phyloP scores from a whole-genome alignment of 2,329 filamentous ascomycete species.

The Paecilomyces dactylethromorphus region DNA sequence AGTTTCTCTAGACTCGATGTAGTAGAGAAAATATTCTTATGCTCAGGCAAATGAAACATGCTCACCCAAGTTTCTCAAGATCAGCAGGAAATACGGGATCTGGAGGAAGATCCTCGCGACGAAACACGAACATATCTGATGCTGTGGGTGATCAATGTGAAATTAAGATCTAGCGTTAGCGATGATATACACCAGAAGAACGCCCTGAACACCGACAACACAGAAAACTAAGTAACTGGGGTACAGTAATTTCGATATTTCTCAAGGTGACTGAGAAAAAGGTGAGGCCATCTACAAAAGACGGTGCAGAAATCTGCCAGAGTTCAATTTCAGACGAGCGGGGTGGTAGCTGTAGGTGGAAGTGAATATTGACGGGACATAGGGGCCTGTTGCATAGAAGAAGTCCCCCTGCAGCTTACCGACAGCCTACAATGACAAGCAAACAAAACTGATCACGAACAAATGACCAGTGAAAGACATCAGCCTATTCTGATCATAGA shows the following conservation, averaged over 20 bases:
- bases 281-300: neutral
- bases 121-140: constrained; percentile 66
- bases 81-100: constrained; percentile 62
- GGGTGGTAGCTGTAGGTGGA: neutral
- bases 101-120: constrained; percentile 60
- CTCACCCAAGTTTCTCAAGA: constrained; percentile 67
- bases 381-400: neutral
- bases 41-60: constrained; percentile 11
- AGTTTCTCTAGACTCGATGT: neutral
- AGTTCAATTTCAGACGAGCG: neutral
- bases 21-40: neutral
- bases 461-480: too few relatives aligned
- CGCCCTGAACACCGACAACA: too few relatives aligned
- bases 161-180: neutral
- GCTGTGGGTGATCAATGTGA: neutral
- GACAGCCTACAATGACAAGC: neutral
- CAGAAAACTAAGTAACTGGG: too few relatives aligned
- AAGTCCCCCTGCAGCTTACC: neutral
- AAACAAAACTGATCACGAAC: too few relatives aligned
- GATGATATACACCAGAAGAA: neutral
- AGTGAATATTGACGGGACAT: neutral
- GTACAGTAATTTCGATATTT: neutral
- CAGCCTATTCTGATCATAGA: too few relatives aligned
- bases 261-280: neutral
- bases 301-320: neutral